Evolutionary conservation across 345 rosid genomes (phyloP).

Genomic region (Heritiera fomes): DNA sequence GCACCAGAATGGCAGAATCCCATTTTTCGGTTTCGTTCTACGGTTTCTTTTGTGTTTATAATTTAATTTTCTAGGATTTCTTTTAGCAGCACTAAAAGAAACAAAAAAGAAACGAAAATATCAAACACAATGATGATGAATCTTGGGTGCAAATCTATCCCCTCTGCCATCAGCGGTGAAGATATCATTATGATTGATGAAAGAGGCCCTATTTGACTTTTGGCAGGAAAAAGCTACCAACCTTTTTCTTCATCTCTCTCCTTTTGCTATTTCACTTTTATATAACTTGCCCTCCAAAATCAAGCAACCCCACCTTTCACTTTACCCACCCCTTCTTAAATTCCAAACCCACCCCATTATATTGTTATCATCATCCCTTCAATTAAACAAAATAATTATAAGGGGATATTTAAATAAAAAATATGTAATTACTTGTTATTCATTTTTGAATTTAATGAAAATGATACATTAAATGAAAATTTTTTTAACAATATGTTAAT

Average conservation of each 20-base stretch:
- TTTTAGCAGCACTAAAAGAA: constrained; percentile 34
- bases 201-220: constrained; percentile 74
- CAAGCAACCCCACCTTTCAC: constrained; percentile 19
- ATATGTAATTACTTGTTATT: too few species aligned
- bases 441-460: too few species aligned
- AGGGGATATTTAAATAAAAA: too few species aligned
- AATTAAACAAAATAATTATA: constrained; percentile 26
- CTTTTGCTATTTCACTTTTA: constrained; percentile 22
- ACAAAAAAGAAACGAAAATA: constrained; percentile 32
- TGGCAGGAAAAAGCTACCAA: constrained; percentile 42
- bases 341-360: constrained; percentile 56
- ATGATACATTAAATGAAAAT: too few species aligned
- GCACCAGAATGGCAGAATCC: background rate
- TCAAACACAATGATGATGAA: constrained; percentile 80
- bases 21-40: constrained; percentile 27
- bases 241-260: constrained; percentile 41
- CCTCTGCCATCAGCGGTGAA: constrained; percentile 61
- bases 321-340: constrained; percentile 55
- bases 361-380: constrained; percentile 40
- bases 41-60: constrained; percentile 19
- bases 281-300: background rate
- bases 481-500: too few species aligned
- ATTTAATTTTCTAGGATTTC: constrained; percentile 26
- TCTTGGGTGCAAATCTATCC: constrained; percentile 81
- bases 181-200: constrained; percentile 70